Conservation (phyloP, 106 monocot genomes). For the Dendrobium catenatum region DNA sequence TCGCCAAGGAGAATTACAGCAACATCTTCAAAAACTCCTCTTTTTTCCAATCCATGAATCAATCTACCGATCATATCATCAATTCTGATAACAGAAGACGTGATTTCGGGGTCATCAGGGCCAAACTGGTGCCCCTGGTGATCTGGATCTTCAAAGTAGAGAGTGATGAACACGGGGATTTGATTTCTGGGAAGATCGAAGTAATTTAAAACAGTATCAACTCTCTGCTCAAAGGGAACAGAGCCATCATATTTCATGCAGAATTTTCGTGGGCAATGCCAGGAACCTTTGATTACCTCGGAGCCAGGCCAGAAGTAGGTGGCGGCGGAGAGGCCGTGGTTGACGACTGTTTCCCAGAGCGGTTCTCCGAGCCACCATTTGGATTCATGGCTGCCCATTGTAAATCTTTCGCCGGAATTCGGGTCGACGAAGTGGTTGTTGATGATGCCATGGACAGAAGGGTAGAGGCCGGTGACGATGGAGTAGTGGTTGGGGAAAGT, state of each 20-base stretch:
- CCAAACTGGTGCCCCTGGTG: conserved; percentile 40
- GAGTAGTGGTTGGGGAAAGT: conserved; percentile 81
- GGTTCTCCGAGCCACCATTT: conserved; percentile 73
- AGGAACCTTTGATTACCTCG: conserved; percentile 52
- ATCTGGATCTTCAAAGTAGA: conserved; percentile 57
- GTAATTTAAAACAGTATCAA: conserved; percentile 43
- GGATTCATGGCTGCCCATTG: conserved; percentile 25
- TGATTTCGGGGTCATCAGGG: conserved; percentile 51
- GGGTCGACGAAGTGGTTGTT: conserved; percentile 54
- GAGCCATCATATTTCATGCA: conserved; percentile 38
- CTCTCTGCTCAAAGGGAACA: conserved; percentile 40
- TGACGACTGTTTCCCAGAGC: conserved; percentile 51
- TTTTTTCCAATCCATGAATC: conserved; percentile 42
- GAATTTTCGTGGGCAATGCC: conserved; percentile 35
- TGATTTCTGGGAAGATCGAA: conserved; percentile 40
- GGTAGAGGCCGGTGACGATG: conserved; percentile 68
- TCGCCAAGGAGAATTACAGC: conserved; percentile 46
- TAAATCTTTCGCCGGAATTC: conserved; percentile 30
- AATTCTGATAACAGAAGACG: conserved; percentile 22
- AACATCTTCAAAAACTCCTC: conserved; percentile 52
- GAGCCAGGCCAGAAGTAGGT: conserved; percentile 57
- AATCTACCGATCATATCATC: conserved; percentile 45
- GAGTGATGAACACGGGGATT: conserved; percentile 27
- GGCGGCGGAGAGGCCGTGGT: conserved; percentile 32
- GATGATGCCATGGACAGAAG: conserved; percentile 54